phyloP scores from a whole-genome alignment of 495 filamentous ascomycete species.

The Mytilinidion resinicola region DNA sequence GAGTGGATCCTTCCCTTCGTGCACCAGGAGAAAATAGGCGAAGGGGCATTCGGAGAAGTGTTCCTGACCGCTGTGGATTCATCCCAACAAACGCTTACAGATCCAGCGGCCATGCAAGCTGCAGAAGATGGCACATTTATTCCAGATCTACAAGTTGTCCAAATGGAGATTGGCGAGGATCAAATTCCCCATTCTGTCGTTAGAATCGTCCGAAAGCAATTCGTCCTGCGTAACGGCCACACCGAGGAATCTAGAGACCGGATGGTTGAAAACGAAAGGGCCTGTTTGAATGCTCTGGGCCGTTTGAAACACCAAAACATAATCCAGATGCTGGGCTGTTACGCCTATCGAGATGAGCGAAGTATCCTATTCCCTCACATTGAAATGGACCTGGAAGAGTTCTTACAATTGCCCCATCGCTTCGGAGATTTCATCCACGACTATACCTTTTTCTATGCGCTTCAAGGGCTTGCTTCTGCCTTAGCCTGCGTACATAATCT shows the following conservation, averaged over 20 bases:
- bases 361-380: not conserved
- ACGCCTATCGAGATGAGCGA: not conserved
- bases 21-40: not conserved
- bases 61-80: not conserved
- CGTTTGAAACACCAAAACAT: not conserved
- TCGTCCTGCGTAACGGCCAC: not conserved
- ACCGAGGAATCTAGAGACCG: not conserved
- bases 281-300: not conserved
- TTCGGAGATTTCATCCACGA: not conserved
- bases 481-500: not conserved
- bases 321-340: not conserved
- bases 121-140: not conserved
- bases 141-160: no score
- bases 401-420: not conserved
- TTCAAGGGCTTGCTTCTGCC: not conserved
- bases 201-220: not conserved
- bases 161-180: no score
- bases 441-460: not conserved
- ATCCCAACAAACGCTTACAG: not conserved
- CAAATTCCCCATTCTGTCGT: no score
- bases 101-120: not conserved
- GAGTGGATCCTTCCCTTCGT: not conserved
- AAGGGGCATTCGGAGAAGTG: not conserved
- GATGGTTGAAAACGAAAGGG: not conserved
- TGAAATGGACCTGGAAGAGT: not conserved